phyloP scores from a whole-genome alignment of 176 grass and related monocot species.

The Poa pratensis region DNA sequence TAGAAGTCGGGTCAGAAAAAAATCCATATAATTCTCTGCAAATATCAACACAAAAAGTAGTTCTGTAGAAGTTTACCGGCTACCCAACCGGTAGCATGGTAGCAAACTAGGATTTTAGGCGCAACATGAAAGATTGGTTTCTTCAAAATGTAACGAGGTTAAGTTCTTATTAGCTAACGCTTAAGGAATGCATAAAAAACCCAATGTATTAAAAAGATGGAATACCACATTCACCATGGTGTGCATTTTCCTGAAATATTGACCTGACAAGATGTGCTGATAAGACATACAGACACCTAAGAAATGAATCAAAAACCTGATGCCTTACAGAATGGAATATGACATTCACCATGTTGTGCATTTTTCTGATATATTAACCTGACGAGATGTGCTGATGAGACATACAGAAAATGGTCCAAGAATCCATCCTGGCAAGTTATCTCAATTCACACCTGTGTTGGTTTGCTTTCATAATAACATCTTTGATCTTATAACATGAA shows the following conservation, averaged over 20 bases:
- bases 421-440: conserved; percentile 3
- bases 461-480: background rate
- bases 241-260: background rate
- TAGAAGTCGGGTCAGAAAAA: conserved; percentile 26
- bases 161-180: background rate
- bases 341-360: background rate
- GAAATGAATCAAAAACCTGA: background rate
- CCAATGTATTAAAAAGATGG: background rate
- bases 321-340: background rate
- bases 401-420: background rate
- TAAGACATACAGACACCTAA: background rate
- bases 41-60: conserved; percentile 13
- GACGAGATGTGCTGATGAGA: background rate
- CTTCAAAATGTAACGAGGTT: background rate
- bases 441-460: background rate
- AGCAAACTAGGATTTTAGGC: background rate
- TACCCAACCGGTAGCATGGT: background rate
- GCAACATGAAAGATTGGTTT: background rate
- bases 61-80: background rate
- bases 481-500: conserved; percentile 4
- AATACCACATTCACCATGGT: background rate
- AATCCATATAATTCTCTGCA: background rate
- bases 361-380: background rate
- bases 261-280: background rate
- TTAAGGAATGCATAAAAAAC: background rate